Evolutionary conservation across 768 basidiomycete genomes (phyloP).

Genomic region (Psilocybe cubensis): DNA sequence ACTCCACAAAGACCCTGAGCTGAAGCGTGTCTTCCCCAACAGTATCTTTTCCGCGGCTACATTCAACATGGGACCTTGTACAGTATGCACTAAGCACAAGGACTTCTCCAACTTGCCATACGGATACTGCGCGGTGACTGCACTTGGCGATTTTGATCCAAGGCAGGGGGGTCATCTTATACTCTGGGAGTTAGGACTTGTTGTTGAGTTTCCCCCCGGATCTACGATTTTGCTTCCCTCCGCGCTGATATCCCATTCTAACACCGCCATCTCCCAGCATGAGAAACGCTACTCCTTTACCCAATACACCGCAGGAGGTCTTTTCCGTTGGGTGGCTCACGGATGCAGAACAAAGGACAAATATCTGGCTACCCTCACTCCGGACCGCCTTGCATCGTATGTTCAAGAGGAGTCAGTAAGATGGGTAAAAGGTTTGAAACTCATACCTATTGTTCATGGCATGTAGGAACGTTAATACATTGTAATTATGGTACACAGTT

Average conservation of each 20-base stretch:
- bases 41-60: neutral
- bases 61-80: constrained; percentile 6
- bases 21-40: neutral
- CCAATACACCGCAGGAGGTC: constrained; percentile 6
- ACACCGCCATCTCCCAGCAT: neutral
- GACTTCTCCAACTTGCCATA: constrained; percentile 8
- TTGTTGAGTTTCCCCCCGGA: constrained; percentile 9
- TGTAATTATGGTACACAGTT: too few species aligned
- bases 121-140: constrained; percentile 6
- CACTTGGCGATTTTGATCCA: constrained; percentile 2
- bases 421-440: too few species aligned
- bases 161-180: constrained; percentile 2
- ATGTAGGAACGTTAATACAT: too few species aligned
- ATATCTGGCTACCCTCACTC: too few species aligned
- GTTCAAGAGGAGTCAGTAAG: too few species aligned
- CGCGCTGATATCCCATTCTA: constrained; percentile 5
- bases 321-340: constrained; percentile 8
- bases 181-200: constrained; percentile 1
- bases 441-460: too few species aligned
- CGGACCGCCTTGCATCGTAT: too few species aligned
- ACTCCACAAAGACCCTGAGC: neutral
- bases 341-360: too few species aligned
- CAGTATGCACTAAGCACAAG: constrained; percentile 2
- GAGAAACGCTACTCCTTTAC: constrained; percentile 9
- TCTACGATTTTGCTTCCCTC: constrained; percentile 7